phyloP scores from a whole-genome alignment of 768 basidiomycete genomes.

The Mycena pura region DNA sequence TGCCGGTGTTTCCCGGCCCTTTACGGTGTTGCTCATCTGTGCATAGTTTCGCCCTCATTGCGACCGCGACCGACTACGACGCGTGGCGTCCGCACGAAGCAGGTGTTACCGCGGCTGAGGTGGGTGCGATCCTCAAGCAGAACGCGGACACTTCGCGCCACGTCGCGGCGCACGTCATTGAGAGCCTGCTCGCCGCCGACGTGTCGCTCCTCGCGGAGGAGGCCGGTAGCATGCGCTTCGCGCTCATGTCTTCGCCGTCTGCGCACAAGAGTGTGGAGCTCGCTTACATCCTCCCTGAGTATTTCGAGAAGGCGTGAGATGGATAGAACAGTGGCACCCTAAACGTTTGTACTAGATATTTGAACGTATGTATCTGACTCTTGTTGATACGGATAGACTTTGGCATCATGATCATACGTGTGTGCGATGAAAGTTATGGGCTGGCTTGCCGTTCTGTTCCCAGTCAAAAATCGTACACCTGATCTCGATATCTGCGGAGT shows the following conservation, averaged over 20 bases:
- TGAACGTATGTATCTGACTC: too few species aligned
- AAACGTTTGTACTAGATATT: too few species aligned
- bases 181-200: constrained; percentile 67
- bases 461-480: too few species aligned
- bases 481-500: too few species aligned
- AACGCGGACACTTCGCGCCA: constrained; percentile 89
- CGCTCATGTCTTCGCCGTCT: constrained; percentile 77
- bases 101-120: constrained; percentile 89
- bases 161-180: constrained; percentile 73
- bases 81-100: constrained; percentile 86
- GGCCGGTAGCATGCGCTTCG: constrained; percentile 82
- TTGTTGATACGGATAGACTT: too few species aligned
- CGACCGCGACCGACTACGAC: constrained; percentile 93
- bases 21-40: not conserved
- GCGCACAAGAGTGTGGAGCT: constrained; percentile 61
- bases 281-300: constrained; percentile 77
- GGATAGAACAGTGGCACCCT: too few species aligned
- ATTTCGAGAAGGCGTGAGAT: constrained; percentile 53
- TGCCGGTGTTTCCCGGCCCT: constrained; percentile 32
- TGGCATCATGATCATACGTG: too few species aligned
- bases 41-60: constrained; percentile 87
- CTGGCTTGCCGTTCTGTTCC: too few species aligned
- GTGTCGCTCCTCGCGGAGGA: constrained; percentile 64
- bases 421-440: too few species aligned
- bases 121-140: constrained; percentile 83